A percentile compares a stretch with the other conserved stretches of the same genome.
phyloP scores from a whole-genome alignment of 768 basidiomycete species.

The Boletus huronensis region DNA sequence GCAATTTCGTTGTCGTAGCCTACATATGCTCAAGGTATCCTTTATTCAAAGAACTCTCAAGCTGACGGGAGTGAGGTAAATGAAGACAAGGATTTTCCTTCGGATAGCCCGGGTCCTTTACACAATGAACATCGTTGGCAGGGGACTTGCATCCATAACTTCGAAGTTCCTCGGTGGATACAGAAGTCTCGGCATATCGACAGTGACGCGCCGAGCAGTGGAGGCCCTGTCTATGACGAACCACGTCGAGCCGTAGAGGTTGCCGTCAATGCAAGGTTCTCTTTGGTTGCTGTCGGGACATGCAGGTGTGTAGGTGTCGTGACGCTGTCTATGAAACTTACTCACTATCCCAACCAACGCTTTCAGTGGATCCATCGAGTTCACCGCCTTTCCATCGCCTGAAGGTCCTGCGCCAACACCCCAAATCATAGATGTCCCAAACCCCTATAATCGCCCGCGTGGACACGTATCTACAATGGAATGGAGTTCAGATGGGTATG shows the following conservation, averaged over 20 bases:
- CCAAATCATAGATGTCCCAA: slow-evolving; percentile 60
- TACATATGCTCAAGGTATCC: slow-evolving; percentile 2
- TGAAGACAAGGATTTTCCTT: slow-evolving; percentile 3
- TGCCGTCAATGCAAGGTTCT: slow-evolving; percentile 77
- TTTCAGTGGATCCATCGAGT: slow-evolving; percentile 61
- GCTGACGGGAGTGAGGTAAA: slow-evolving; percentile 2
- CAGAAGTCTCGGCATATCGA: slow-evolving; percentile 68
- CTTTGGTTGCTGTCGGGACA: slow-evolving; percentile 78
- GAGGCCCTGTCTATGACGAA: slow-evolving; percentile 49
- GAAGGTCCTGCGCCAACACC: slow-evolving; percentile 56
- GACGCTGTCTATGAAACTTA: neutral
- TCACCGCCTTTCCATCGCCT: slow-evolving; percentile 65
- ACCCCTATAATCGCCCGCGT: slow-evolving; percentile 52
- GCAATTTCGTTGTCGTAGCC: neutral
- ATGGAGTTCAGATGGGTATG: slow-evolving; percentile 96
- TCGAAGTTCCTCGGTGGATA: slow-evolving; percentile 72
- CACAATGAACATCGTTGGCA: slow-evolving; percentile 46
- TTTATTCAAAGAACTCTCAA: slow-evolving; percentile 8
- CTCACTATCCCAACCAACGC: neutral
- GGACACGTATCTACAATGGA: slow-evolving; percentile 69
- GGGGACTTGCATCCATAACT: slow-evolving; percentile 77
- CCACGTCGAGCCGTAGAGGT: slow-evolving; percentile 62
- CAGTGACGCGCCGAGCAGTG: slow-evolving; percentile 36
- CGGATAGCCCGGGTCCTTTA: slow-evolving; percentile 4
- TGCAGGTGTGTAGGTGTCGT: slow-evolving; percentile 42